Evolutionary conservation across 257 asterid species (phyloP), one percentile per base, ranked within the genome.

Genomic region (Paulownia fortunei): DNA sequence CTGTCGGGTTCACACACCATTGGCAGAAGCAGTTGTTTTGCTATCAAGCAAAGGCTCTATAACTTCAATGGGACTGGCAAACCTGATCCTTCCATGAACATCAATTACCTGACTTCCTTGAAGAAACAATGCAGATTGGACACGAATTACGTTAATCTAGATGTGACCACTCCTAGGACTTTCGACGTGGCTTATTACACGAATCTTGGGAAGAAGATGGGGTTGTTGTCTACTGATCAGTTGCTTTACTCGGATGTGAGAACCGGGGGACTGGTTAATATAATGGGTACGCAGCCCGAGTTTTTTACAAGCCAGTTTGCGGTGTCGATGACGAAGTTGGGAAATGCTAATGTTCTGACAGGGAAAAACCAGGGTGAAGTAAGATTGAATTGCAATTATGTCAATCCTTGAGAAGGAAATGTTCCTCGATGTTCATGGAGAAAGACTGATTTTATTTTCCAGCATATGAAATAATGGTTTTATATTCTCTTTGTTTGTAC

Each of bases 1-100:
- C 97, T 94, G 30, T 92, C 94, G 12, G 97, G 98, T 8, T 32
- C 87, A 2, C 92, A 88, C 90, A 88, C 92, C 62, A 82, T 88
- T 18, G 90, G 92, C 11, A 55, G 89, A 36, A 16, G 79, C 80
- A 19, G 19, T 49, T 88, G 92, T 72, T 1, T 4, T 41, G 52
- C 87, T n/a, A n/a, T 88, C 27, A 69, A 64, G 65, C 46, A 75
- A 3, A 69, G 92, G 79, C 73, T 88, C 19, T 66, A 8, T 10
- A 82, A 87, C 52, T 85, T 83, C 82, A 79, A 67, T 0, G 87
- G 89, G 0, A 80, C 81, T 0, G n/a, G 83, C 0, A 76, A 6
- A 39, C 72, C 84, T 13, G 89, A 84, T 49, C 87, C 88, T 0
- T 24, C 87, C 27, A 72, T 88, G 82, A 46, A 81, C 80, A 10